Conservation (phyloP, 768 basidiomycete genomes). For the Trametes gibbosa region DNA sequence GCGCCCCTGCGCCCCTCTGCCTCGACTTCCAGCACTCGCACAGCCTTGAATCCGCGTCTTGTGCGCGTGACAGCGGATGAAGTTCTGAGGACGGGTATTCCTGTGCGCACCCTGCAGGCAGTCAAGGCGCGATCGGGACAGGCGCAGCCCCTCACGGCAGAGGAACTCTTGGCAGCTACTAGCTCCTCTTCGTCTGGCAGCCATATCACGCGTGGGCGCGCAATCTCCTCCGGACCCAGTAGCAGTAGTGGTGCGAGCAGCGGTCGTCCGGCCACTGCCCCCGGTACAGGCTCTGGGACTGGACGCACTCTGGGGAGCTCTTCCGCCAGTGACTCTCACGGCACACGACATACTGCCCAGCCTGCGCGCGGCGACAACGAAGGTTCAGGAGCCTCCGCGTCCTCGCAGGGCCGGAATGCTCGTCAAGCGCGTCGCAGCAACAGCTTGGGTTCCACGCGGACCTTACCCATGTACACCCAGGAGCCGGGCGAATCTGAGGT, state of each 20-base stretch:
- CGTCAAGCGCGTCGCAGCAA: conserved; percentile 9
- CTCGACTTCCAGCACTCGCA: neutral
- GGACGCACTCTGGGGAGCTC: neutral
- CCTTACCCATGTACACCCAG: conserved; percentile 77
- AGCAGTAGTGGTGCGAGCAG: neutral
- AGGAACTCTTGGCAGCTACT: conserved; percentile 47
- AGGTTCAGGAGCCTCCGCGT: neutral
- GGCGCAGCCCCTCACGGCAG: conserved; percentile 47
- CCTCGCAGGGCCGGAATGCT: neutral
- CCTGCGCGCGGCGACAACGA: neutral
- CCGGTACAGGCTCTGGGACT: neutral
- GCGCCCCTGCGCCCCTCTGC: neutral
- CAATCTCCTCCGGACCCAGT: neutral
- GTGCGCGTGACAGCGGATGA: conserved; percentile 16
- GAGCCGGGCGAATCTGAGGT: conserved; percentile 82
- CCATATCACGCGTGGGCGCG: neutral
- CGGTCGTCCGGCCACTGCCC: neutral
- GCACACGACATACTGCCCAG: neutral
- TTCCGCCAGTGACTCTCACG: neutral
- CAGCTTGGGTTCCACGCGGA: conserved; percentile 75
- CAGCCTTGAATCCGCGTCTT: neutral
- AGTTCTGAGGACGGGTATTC: conserved; percentile 14
- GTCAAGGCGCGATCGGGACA: conserved; percentile 13
- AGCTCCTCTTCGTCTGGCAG: neutral
- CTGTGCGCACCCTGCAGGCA: conserved; percentile 13